A percentile compares a stretch with the other conserved stretches of the same genome.
These are phyloP conservation scores for Candida ortonii DNA, from an alignment of 805 yeast species.

Conservation along the genomic window DNA sequence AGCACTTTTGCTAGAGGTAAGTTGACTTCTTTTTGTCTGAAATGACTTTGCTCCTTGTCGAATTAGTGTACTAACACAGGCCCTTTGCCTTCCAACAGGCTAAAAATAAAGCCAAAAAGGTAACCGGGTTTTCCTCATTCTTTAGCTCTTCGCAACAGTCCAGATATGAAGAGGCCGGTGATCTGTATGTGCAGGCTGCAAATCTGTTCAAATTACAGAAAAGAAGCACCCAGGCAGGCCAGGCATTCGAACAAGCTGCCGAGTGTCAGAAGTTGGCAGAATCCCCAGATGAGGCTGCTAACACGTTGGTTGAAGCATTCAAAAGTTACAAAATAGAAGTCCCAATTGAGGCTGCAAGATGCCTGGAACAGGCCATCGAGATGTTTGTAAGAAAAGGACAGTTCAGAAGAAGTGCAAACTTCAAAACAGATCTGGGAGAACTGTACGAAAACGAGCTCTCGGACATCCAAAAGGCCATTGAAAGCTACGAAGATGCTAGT, in stretches of 20 bases:
- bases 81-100: slow-evolving; percentile 51
- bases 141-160: slow-evolving; percentile 62
- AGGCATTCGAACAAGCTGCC: slow-evolving; percentile 83
- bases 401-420: slow-evolving; percentile 94
- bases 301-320: slow-evolving; percentile 84
- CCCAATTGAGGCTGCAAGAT: slow-evolving; percentile 73
- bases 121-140: slow-evolving; percentile 63
- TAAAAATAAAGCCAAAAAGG: slow-evolving; percentile 64
- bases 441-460: slow-evolving; percentile 73
- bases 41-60: no score
- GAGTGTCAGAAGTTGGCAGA: slow-evolving; percentile 70
- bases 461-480: slow-evolving; percentile 66
- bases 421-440: slow-evolving; percentile 86
- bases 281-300: slow-evolving; percentile 87
- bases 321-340: slow-evolving; percentile 76
- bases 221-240: slow-evolving; percentile 73
- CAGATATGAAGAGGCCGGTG: slow-evolving; percentile 88
- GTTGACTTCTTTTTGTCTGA: no score
- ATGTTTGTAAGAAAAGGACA: slow-evolving; percentile 89
- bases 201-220: slow-evolving; percentile 77
- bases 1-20: slow-evolving; percentile 31
- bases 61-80: slow-evolving; percentile 6
- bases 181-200: slow-evolving; percentile 89
- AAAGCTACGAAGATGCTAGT: slow-evolving; percentile 86
- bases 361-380: slow-evolving; percentile 72